Conservation (phyloP, 805 yeast genomes). For the Teunomyces barrocoloradensis region DNA sequence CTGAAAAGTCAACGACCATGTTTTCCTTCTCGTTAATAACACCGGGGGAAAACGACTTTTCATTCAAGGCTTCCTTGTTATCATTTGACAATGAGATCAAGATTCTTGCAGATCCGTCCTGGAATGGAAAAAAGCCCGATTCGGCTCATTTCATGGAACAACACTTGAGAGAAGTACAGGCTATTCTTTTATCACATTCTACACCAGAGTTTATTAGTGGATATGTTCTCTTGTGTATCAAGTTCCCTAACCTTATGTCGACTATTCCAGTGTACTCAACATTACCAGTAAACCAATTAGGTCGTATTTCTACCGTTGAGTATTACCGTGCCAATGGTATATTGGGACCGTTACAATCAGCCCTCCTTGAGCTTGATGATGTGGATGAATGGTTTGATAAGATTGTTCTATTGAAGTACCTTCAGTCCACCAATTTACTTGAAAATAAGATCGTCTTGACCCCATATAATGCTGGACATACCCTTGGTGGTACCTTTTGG, state of each 20-base stretch:
- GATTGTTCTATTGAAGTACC: conserved; percentile 66
- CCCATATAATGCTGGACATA: conserved; percentile 88
- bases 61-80: conserved; percentile 48
- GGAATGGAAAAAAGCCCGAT: conserved; percentile 54
- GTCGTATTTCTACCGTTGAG: conserved; percentile 83
- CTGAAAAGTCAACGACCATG: conserved; percentile 18
- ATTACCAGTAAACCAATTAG: conserved; percentile 83
- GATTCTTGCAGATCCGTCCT: conserved; percentile 69
- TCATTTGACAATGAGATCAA: conserved; percentile 54
- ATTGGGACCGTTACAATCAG: conserved; percentile 64
- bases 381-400: conserved; percentile 79
- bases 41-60: conserved; percentile 23
- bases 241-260: conserved; percentile 53
- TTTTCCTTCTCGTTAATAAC: conserved; percentile 36
- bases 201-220: conserved; percentile 80
- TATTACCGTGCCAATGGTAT: conserved; percentile 69
- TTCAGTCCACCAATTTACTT: conserved; percentile 66
- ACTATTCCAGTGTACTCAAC: conserved; percentile 82
- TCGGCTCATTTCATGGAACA: conserved; percentile 34
- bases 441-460: conserved; percentile 68
- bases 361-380: conserved; percentile 63
- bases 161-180: conserved; percentile 48
- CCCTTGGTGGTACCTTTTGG: conserved; percentile 95
- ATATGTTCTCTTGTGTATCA: conserved; percentile 59
- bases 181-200: conserved; percentile 83